Conservation (phyloP, 768 basidiomycete genomes). For the Lactarius vividus region DNA sequence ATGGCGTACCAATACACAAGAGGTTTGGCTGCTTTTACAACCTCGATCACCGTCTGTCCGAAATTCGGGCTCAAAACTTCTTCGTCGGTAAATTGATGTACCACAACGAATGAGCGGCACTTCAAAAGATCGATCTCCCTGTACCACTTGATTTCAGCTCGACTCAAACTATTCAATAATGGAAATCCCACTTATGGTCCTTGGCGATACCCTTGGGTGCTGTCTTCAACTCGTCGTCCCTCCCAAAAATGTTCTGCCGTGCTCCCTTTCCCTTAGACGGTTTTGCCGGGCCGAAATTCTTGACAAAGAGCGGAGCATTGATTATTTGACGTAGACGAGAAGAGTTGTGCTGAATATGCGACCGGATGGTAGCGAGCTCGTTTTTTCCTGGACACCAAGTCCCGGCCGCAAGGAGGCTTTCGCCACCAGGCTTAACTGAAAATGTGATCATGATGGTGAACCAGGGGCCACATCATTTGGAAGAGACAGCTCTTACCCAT, state of each 20-base stretch:
- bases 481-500: constrained; percentile 28
- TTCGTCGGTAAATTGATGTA: constrained; percentile 45
- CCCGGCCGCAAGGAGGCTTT: constrained; percentile 76
- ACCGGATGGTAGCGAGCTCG: constrained; percentile 77
- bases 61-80: constrained; percentile 43
- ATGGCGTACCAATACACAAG: constrained; percentile 37
- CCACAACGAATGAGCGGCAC: constrained; percentile 73
- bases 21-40: constrained; percentile 39
- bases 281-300: constrained; percentile 69
- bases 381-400: constrained; percentile 76
- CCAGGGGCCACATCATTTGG: background rate
- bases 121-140: constrained; percentile 93
- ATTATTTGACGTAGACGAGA: constrained; percentile 64
- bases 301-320: constrained; percentile 65
- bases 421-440: constrained; percentile 61
- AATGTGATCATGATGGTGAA: constrained; percentile 1
- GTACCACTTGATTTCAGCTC: constrained; percentile 3
- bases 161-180: background rate
- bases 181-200: constrained; percentile 57
- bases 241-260: constrained; percentile 78
- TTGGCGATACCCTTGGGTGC: constrained; percentile 91
- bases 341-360: constrained; percentile 61
- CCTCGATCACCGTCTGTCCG: constrained; percentile 37
- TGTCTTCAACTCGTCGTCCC: constrained; percentile 83
- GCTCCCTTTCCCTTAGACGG: constrained; percentile 67